Conservation (phyloP, 192 early-diverging fungal genomes). For the Haplosporangium gracile region DNA sequence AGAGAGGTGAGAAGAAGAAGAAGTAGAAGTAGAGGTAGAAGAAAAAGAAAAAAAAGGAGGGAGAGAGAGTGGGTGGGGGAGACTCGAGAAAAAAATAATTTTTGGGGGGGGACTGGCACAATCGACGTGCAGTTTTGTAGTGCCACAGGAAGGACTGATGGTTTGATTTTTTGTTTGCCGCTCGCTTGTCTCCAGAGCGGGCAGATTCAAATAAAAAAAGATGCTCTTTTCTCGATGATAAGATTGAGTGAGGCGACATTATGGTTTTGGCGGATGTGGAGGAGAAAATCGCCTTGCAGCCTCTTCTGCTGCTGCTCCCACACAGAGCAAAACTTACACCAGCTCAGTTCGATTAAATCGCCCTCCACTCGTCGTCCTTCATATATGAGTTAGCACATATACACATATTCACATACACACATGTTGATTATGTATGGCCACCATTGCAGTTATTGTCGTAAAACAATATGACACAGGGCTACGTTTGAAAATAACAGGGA, state of each 20-base stretch:
- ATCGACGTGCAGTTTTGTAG: too few species aligned
- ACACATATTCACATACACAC: too few species aligned
- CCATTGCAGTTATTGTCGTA: too few species aligned
- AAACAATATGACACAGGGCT: too few species aligned
- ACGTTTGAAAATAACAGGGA: too few species aligned
- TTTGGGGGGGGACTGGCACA: too few species aligned
- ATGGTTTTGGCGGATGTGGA: slow-evolving; percentile 10
- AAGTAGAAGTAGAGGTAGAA: not conserved
- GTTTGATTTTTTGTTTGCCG: not conserved
- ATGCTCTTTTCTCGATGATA: not conserved
- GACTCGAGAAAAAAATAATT: not conserved
- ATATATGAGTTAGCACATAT: too few species aligned
- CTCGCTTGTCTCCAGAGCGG: slow-evolving; percentile 7
- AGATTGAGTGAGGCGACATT: not conserved
- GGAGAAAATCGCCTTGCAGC: not conserved
- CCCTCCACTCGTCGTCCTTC: too few species aligned
- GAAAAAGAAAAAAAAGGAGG: not conserved
- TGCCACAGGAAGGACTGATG: not conserved
- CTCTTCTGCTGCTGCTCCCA: too few species aligned
- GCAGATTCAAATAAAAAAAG: not conserved
- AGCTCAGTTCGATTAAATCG: too few species aligned
- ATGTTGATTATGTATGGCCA: too few species aligned
- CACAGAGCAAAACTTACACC: too few species aligned
- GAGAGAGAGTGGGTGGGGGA: not conserved
- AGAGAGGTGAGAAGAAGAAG: not conserved